Percentiles rank a stretch among this genome's conserved stretches.
These are phyloP conservation scores for Metarhizium humberi DNA, from an alignment of 2,329 filamentous ascomycete genomes.

Conservation along the genomic window DNA sequence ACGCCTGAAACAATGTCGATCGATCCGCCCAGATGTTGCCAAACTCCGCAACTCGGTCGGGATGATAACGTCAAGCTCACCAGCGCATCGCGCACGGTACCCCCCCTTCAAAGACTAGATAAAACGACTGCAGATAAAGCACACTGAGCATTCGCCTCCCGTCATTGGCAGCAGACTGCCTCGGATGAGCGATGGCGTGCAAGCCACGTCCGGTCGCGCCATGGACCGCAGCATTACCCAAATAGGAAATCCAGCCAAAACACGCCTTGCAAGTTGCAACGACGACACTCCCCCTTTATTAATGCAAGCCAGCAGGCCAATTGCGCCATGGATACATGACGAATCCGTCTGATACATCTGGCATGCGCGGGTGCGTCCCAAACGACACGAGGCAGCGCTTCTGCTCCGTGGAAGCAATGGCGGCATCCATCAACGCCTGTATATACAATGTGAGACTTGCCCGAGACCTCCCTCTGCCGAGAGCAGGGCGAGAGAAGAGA, in stretches of 20 bases:
- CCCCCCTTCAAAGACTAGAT: too few relatives aligned
- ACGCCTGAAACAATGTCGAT: too few relatives aligned
- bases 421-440: not conserved
- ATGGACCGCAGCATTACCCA: not conserved
- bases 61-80: too few relatives aligned
- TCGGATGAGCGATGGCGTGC: slow-evolving; percentile 4
- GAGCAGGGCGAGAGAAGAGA: not conserved
- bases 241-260: not conserved
- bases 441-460: not conserved
- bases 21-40: too few relatives aligned
- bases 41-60: too few relatives aligned
- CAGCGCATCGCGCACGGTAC: too few relatives aligned
- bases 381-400: not conserved
- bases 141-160: too few relatives aligned
- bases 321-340: slow-evolving; percentile 1
- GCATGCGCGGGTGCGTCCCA: not conserved
- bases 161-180: not conserved
- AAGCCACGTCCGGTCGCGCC: not conserved
- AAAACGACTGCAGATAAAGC: too few relatives aligned
- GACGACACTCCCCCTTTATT: not conserved
- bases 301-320: slow-evolving; percentile 1
- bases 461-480: not conserved
- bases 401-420: not conserved
- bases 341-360: not conserved
- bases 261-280: too few relatives aligned